phyloP scores from a whole-genome alignment of 805 yeast genomes.

The Wickerhamiella alocasiicola region DNA sequence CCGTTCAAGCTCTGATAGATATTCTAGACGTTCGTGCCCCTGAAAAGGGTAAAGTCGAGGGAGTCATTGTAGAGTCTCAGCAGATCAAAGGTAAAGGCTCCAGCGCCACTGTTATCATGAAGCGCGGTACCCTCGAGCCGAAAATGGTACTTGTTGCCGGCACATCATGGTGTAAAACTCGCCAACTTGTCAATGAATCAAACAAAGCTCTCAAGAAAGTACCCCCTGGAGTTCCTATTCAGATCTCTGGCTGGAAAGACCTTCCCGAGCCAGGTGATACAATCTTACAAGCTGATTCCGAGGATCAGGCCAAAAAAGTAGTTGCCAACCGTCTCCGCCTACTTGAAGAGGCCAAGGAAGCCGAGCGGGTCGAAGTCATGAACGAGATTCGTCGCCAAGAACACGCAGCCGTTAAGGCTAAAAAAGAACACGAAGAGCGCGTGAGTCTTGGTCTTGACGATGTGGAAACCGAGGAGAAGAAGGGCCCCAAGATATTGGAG shows the following conservation, averaged over 20 bases:
- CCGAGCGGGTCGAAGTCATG: conserved; percentile 52
- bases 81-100: conserved; percentile 72
- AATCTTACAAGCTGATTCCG: conserved; percentile 63
- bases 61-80: conserved; percentile 81
- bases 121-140: conserved; percentile 58
- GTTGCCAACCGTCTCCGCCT: conserved; percentile 49
- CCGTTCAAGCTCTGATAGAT: conserved; percentile 74
- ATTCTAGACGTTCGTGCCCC: conserved; percentile 61
- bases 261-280: conserved; percentile 86
- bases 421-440: conserved; percentile 44
- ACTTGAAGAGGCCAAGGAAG: conserved; percentile 41
- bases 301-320: conserved; percentile 63
- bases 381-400: conserved; percentile 45
- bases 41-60: conserved; percentile 46
- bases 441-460: conserved; percentile 42
- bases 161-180: conserved; percentile 70
- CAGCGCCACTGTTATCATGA: conserved; percentile 72
- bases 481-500: conserved; percentile 29
- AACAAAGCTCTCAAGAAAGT: conserved; percentile 55
- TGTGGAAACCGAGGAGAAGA: conserved; percentile 22
- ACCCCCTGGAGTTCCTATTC: conserved; percentile 81
- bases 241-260: conserved; percentile 87
- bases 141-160: conserved; percentile 81
- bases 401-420: conserved; percentile 33
- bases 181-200: conserved; percentile 60